Evolutionary conservation across 2,329 filamentous ascomycete genomes (phyloP).

Genomic region (Fusarium poae): DNA sequence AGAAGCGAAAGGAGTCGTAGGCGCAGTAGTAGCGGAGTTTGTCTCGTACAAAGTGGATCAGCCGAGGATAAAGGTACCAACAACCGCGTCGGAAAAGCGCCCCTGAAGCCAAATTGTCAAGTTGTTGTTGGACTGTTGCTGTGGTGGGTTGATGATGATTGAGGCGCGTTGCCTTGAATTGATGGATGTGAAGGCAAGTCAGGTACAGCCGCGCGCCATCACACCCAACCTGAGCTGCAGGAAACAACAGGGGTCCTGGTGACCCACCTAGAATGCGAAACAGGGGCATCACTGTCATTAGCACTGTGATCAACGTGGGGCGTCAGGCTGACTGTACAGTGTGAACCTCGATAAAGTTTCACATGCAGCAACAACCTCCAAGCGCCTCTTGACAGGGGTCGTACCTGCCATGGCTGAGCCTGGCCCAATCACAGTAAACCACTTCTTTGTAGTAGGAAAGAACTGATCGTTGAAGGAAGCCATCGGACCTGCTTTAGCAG

Average conservation of each 20-base stretch:
- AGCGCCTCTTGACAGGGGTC: slow-evolving; percentile 41
- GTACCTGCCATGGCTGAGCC: slow-evolving; percentile 19
- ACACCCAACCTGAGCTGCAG: slow-evolving; percentile 38
- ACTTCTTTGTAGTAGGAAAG: slow-evolving; percentile 39
- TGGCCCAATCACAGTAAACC: slow-evolving; percentile 30
- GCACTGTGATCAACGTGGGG: slow-evolving; percentile 35
- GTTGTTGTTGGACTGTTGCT: slow-evolving; percentile 25
- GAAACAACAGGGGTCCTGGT: slow-evolving; percentile 32
- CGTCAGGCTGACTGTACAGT: slow-evolving; percentile 27
- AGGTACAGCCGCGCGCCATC: slow-evolving; percentile 47
- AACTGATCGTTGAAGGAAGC: slow-evolving; percentile 29
- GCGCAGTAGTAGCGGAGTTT: slow-evolving; percentile 33
- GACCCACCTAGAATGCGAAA: slow-evolving; percentile 35
- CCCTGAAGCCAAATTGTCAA: slow-evolving; percentile 28
- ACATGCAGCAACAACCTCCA: slow-evolving; percentile 27
- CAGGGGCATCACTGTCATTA: slow-evolving; percentile 12
- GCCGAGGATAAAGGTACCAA: slow-evolving; percentile 26
- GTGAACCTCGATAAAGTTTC: not conserved
- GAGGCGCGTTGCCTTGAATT: slow-evolving; percentile 32
- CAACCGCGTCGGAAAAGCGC: slow-evolving; percentile 29
- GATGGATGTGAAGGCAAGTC: slow-evolving; percentile 31
- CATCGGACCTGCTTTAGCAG: slow-evolving; percentile 41
- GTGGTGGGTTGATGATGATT: slow-evolving; percentile 41
- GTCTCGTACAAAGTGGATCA: slow-evolving; percentile 36
- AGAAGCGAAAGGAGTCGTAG: slow-evolving; percentile 26